These are phyloP conservation scores for Suillus tomentosus DNA, from an alignment of 768 basidiomycete genomes.

Conservation along the genomic window DNA sequence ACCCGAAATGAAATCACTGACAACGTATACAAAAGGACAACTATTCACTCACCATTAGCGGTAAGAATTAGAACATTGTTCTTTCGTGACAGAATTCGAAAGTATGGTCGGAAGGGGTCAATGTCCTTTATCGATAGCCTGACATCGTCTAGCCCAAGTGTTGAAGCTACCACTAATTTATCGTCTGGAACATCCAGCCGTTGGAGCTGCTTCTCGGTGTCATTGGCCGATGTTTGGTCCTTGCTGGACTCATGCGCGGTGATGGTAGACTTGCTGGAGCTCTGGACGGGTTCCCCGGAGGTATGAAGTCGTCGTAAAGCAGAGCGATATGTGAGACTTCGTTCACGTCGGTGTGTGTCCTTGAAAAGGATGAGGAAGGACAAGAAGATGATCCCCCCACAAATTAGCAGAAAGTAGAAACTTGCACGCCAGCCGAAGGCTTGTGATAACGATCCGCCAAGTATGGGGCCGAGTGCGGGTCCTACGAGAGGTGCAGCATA, in stretches of 20 bases:
- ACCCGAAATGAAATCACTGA: slow-evolving; percentile 16
- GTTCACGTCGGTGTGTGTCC: slow-evolving; percentile 82
- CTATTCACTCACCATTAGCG: slow-evolving; percentile 22
- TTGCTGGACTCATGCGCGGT: slow-evolving; percentile 13
- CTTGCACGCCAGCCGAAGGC: slow-evolving; percentile 76
- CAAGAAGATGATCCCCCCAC: slow-evolving; percentile 54
- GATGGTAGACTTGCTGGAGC: slow-evolving; percentile 24
- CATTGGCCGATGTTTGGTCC: slow-evolving; percentile 18
- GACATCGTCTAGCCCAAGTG: slow-evolving; percentile 35
- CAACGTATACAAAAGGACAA: neutral
- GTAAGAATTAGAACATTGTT: slow-evolving; percentile 71
- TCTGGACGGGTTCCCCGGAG: slow-evolving; percentile 22
- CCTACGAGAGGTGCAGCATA: slow-evolving; percentile 83
- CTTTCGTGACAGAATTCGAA: slow-evolving; percentile 52
- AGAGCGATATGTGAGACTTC: slow-evolving; percentile 78
- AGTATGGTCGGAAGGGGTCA: slow-evolving; percentile 71
- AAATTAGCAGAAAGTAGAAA: slow-evolving; percentile 80
- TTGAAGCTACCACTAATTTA: slow-evolving; percentile 11
- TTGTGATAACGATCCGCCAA: slow-evolving; percentile 70
- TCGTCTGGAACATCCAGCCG: slow-evolving; percentile 30
- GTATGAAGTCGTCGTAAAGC: slow-evolving; percentile 51
- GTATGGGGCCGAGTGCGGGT: slow-evolving; percentile 64
- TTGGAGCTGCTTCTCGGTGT: slow-evolving; percentile 17
- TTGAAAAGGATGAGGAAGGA: slow-evolving; percentile 69
- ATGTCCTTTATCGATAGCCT: slow-evolving; percentile 67